These are phyloP conservation scores for Gossypioides kirkii DNA, from an alignment of 345 rosid genomes.

Conservation along the genomic window DNA sequence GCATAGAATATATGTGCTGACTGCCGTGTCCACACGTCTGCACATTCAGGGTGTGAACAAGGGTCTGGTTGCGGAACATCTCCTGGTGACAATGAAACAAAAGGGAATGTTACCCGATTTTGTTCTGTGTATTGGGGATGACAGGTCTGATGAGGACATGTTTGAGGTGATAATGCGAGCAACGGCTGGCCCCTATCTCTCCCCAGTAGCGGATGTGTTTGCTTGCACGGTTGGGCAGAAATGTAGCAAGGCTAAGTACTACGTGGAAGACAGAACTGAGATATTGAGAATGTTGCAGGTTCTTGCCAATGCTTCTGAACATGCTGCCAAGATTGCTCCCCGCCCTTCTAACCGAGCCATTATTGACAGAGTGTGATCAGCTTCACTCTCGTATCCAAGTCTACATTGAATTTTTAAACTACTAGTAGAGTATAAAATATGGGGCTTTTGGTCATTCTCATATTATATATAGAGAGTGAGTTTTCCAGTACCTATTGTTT, in stretches of 20 bases:
- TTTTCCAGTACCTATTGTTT: not conserved
- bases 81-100: conserved; percentile 51
- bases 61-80: conserved; percentile 72
- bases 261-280: conserved; percentile 75
- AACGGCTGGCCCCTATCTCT: conserved; percentile 45
- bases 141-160: conserved; percentile 94
- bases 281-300: conserved; percentile 73
- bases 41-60: conserved; percentile 74
- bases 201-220: conserved; percentile 85
- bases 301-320: conserved; percentile 45
- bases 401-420: not conserved
- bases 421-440: not conserved
- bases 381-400: not conserved
- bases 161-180: conserved; percentile 78
- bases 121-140: conserved; percentile 90
- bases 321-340: conserved; percentile 17
- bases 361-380: conserved; percentile 8
- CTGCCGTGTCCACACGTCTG: not conserved
- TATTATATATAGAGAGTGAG: not conserved
- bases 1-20: not conserved
- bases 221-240: conserved; percentile 92
- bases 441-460: not conserved
- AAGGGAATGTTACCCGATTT: conserved; percentile 72
- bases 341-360: not conserved
- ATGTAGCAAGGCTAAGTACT: conserved; percentile 92